Evolutionary conservation across 2,329 filamentous ascomycete genomes (phyloP).

Genomic region (Aspergillus bombycis): DNA sequence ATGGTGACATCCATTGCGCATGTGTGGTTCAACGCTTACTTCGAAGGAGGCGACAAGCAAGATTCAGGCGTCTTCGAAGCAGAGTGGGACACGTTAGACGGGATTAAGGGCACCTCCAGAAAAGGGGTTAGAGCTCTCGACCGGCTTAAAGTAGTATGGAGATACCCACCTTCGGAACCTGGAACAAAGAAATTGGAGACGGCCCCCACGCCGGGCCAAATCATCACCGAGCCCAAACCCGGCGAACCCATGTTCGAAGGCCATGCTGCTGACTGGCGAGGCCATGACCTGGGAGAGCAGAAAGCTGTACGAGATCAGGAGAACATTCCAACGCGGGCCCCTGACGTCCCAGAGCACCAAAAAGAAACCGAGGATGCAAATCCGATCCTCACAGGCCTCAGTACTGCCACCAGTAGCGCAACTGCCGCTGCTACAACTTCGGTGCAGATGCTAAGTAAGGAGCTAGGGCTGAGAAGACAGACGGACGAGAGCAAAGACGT

Average conservation of each 20-base stretch:
- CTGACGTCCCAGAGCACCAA: conserved; percentile 9
- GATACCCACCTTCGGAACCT: conserved; percentile 41
- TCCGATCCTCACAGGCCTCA: conserved; percentile 15
- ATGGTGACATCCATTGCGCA: conserved; percentile 94
- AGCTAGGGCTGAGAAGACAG: conserved; percentile 68
- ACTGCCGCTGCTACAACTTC: conserved; percentile 17
- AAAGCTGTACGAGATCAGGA: conserved; percentile 14
- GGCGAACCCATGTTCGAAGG: conserved; percentile 73
- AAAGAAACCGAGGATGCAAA: conserved; percentile 9
- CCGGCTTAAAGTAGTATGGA: conserved; percentile 83
- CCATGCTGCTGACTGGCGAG: conserved; percentile 74
- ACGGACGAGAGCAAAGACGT: conserved; percentile 68
- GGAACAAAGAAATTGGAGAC: conserved; percentile 21
- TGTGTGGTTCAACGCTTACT: conserved; percentile 95
- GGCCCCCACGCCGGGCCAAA: conserved; percentile 32
- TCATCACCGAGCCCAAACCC: conserved; percentile 67
- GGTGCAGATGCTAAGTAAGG: conserved; percentile 47
- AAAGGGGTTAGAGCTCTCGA: conserved; percentile 86
- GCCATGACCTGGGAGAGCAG: conserved; percentile 48
- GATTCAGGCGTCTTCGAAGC: conserved; percentile 72
- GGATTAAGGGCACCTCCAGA: conserved; percentile 83
- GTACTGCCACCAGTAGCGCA: conserved; percentile 19
- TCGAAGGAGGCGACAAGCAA: conserved; percentile 77
- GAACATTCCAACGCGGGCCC: conserved; percentile 12
- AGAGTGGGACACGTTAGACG: conserved; percentile 82